These are phyloP conservation scores for Paecilomyces fulvus DNA, from an alignment of 2,329 filamentous ascomycete species.

Conservation along the genomic window DNA sequence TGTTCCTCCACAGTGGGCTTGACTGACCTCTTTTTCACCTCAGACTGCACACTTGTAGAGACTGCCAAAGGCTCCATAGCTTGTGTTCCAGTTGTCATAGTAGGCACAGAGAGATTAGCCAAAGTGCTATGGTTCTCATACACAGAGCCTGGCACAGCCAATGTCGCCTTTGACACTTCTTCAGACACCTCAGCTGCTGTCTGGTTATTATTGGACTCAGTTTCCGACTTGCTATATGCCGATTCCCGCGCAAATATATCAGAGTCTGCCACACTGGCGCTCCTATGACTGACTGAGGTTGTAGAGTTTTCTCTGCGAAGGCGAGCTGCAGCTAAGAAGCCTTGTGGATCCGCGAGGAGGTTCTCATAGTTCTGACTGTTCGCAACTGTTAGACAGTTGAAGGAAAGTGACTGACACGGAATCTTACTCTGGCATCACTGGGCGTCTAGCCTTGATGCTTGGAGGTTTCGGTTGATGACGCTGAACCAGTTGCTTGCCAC, in stretches of 20 bases:
- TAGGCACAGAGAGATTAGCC: background rate
- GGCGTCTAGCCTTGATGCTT: constrained; percentile 9
- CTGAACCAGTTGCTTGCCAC: background rate
- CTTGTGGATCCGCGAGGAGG: constrained; percentile 8
- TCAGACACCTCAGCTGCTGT: background rate
- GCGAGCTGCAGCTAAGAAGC: constrained; percentile 12
- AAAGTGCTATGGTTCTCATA: background rate
- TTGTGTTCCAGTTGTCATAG: background rate
- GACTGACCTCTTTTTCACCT: background rate
- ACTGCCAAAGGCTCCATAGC: background rate
- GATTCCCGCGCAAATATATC: background rate
- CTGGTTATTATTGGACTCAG: background rate
- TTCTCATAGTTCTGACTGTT: constrained; percentile 6
- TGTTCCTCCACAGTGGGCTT: background rate
- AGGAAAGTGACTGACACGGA: background rate
- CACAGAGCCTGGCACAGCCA: background rate
- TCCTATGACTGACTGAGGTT: background rate
- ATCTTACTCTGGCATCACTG: constrained; percentile 10
- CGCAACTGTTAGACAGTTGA: background rate
- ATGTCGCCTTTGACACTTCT: background rate
- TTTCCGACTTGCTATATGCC: background rate
- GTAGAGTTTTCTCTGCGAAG: background rate
- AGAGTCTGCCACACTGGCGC: background rate
- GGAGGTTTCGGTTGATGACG: background rate
- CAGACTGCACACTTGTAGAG: background rate